phyloP scores from a whole-genome alignment of 768 basidiomycete genomes.

The Daedalea quercina region DNA sequence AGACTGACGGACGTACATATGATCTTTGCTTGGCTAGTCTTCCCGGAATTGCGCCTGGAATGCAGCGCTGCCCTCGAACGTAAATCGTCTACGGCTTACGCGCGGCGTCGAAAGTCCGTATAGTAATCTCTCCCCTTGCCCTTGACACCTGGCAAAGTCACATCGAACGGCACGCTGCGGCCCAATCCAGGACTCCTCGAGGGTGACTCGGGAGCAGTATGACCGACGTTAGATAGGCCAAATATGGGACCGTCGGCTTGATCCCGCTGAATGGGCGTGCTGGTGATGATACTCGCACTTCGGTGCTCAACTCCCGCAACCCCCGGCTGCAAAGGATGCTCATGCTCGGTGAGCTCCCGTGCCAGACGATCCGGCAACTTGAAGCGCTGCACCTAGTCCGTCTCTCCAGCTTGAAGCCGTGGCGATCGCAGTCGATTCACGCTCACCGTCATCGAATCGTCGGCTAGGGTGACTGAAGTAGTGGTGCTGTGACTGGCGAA shows the following conservation, averaged over 20 bases:
- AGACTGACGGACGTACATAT: neutral
- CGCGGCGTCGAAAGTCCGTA: neutral
- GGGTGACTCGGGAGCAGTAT: neutral
- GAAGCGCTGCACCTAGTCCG: neutral
- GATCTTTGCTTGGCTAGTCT: neutral
- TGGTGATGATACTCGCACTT: neutral
- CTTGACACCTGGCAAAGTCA: neutral
- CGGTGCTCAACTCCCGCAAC: neutral
- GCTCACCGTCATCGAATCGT: no score
- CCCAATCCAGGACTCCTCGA: neutral
- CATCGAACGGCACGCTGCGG: neutral
- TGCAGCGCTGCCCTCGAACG: neutral
- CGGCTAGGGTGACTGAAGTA: conserved; percentile 12
- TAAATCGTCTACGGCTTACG: neutral
- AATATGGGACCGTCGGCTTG: neutral
- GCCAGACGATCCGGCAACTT: neutral
- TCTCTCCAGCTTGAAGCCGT: no score
- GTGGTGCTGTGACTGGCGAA: conserved; percentile 4
- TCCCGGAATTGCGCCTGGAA: neutral
- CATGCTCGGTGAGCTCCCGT: neutral
- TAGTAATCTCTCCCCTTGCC: neutral
- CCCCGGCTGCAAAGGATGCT: neutral
- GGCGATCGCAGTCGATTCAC: no score
- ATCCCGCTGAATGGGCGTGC: neutral
- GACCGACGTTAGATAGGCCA: neutral